Evolutionary conservation across 441 rosid species (phyloP).

Genomic region (Biscutella auriculata): DNA sequence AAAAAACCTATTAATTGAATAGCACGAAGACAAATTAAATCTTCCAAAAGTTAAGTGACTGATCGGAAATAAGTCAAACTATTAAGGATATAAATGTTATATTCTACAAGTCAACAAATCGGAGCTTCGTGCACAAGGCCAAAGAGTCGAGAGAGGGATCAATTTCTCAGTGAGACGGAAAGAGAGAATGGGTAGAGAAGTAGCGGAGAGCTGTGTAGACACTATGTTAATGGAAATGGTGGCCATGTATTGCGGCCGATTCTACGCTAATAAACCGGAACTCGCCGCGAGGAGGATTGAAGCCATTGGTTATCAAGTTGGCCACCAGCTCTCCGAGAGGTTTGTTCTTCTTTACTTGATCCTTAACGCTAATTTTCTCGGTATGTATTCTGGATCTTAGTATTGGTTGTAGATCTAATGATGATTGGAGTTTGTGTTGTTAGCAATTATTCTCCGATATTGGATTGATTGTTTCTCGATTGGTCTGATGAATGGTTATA

Average conservation of each 20-base stretch:
- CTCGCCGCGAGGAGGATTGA: constrained; percentile 95
- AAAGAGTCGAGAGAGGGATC: constrained; percentile 5
- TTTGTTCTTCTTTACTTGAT: not conserved
- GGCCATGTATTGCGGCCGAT: constrained; percentile 65
- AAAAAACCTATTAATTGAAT: no score
- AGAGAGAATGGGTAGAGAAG: constrained; percentile 66
- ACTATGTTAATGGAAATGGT: constrained; percentile 76
- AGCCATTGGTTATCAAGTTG: constrained; percentile 95
- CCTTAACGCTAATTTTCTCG: not conserved
- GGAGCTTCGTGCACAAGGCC: constrained; percentile 6
- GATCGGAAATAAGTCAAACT: not conserved
- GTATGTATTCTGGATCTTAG: not conserved
- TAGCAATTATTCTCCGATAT: not conserved
- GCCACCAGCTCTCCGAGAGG: constrained; percentile 98
- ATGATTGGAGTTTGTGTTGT: not conserved
- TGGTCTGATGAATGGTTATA: no score
- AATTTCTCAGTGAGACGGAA: no score
- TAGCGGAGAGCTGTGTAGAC: constrained; percentile 86
- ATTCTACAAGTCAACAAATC: constrained; percentile 12
- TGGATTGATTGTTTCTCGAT: not conserved
- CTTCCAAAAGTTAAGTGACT: not conserved
- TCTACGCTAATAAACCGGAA: constrained; percentile 75
- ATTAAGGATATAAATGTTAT: not conserved
- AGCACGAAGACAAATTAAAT: not conserved
- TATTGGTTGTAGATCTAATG: constrained; percentile 8